phyloP scores from a whole-genome alignment of 116 monocot genomes.

The Zostera marina region DNA sequence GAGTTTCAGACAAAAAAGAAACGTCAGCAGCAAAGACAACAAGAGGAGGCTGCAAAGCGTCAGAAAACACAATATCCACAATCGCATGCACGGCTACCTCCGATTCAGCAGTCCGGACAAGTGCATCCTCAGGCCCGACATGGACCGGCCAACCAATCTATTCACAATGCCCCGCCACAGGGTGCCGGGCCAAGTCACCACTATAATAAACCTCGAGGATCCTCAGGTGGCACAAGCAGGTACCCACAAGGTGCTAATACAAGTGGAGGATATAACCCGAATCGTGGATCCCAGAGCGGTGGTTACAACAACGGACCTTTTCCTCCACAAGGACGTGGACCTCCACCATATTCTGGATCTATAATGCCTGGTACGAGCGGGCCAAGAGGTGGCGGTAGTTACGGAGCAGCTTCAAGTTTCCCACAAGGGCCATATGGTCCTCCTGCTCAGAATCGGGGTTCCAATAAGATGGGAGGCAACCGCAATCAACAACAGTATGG shows the following conservation, averaged over 20 bases:
- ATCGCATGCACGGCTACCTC: slow-evolving; percentile 77
- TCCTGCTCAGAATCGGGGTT: slow-evolving; percentile 33
- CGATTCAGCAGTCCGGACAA: slow-evolving; percentile 69
- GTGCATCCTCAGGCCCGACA: slow-evolving; percentile 58
- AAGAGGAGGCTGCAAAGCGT: slow-evolving; percentile 77
- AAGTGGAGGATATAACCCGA: slow-evolving; percentile 56
- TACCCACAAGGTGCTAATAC: slow-evolving; percentile 60
- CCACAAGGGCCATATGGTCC: slow-evolving; percentile 61
- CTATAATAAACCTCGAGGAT: slow-evolving; percentile 47
- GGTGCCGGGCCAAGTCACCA: slow-evolving; percentile 61
- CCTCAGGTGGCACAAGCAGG: slow-evolving; percentile 42
- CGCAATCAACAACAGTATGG: slow-evolving; percentile 55
- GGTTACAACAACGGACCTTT: slow-evolving; percentile 52
- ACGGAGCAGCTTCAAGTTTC: slow-evolving; percentile 43
- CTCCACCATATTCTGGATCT: slow-evolving; percentile 25
- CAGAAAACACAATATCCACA: slow-evolving; percentile 86
- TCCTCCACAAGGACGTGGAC: slow-evolving; percentile 40
- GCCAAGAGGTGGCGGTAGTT: slow-evolving; percentile 42
- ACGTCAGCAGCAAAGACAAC: slow-evolving; percentile 84
- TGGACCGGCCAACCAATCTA: slow-evolving; percentile 38
- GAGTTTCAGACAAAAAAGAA: slow-evolving; percentile 97
- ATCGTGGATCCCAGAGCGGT: slow-evolving; percentile 44
- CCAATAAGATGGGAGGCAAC: slow-evolving; percentile 40
- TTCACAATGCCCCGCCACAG: slow-evolving; percentile 37
- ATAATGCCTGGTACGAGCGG: slow-evolving; percentile 32